Base-by-base conservation (phyloP, 179 eudicot species). In the Carnegiea gigantea region DNA sequence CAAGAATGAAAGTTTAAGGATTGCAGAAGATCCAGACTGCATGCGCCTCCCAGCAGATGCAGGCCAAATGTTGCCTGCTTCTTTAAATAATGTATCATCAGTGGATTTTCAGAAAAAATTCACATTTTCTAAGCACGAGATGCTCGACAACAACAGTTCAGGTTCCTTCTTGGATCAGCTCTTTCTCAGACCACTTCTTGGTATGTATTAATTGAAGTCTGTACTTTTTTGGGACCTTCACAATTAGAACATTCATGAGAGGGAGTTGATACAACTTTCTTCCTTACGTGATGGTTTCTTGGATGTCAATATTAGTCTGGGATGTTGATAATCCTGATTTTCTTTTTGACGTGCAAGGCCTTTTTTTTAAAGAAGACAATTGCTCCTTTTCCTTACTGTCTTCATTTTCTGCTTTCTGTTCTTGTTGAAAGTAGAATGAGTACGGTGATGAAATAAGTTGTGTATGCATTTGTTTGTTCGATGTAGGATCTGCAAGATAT, bases 31-130 rank as follows among this genome's bases (percentile, higher is more conserved):
- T 83, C 83, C 78, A 17, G 86, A 76, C 38, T n/a, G 48, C 77
- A 10, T 44, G 68, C 79, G 76, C 62, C 70, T 49, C 60, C 79
- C 88, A 77, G 77, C 28, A 64, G 79, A 79, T 75, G 78, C 77
- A 9, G 88, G 79, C 77, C 85, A 84, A 79, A 88, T 77, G 70
- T 80, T 82, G 77, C 70, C 59, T 81, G 74, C 83, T 80, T 81
- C 73, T 71, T 76, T 78, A 21, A 77, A 79, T 82, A 91, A 87
- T 71, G 36, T 88, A 44, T 80, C 85, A 26, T 82, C 86, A 30
- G 73, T 91, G 33, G 91, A 96, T 83, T 96, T 96, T 79, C 99
- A 96, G 86, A 94, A 84, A 82, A 96, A 96, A 77, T 85, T 94
- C 84, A 90, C 90, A 60, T 76, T 92, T 73, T 84, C 89, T 70